Base-by-base conservation (phyloP, 345 rosid genomes). In the Punica granatum region DNA sequence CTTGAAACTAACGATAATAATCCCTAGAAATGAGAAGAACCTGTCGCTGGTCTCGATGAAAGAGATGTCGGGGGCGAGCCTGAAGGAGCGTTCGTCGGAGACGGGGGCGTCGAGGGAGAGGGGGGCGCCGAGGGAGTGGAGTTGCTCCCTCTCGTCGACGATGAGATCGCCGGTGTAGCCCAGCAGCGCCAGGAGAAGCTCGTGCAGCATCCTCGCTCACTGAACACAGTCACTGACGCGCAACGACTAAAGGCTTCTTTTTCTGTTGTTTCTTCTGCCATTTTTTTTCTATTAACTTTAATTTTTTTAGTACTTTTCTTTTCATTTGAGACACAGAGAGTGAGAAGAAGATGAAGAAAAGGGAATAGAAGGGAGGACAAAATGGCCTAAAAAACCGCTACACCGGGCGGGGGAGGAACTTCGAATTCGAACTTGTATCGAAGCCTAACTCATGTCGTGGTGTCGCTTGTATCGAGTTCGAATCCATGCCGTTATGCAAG, bases 161-260 rank as follows among this genome's bases (percentile, higher is more conserved):
- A 94, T 85, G 66, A 94, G 89, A 78, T 93, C 97, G 64, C 99
- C 96, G 35, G 97, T 88, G 87, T 84, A 86, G 65, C 99, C 99
- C 46, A 91, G 65, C 15, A 88, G 92, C 61, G 99, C 82, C 5
- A 89, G 85, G 41, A 91, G 83, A 62, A 94, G 89, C 81, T 93
- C 98, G 81, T 90, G 97, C 69, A 90, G 68, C 98, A 90, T 93
- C 61, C 6, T 30, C 61, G 9, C 61, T 28, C 49, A 44, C 49
- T 44, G 19, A 44, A 13, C 3, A 7, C 60, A 3, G 30, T 11
- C 18, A 12, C 32, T n/a, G n/a, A n/a, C n/a, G n/a, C n/a, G n/a
- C n/a, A n/a, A n/a, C n/a, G n/a, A n/a, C n/a, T n/a, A n/a, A n/a
- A n/a, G n/a, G n/a, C n/a, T n/a, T n/a, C n/a, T n/a, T n/a, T n/a